phyloP scores from a whole-genome alignment of 192 early-diverging fungal genomes.

The Coemansia sp. region DNA sequence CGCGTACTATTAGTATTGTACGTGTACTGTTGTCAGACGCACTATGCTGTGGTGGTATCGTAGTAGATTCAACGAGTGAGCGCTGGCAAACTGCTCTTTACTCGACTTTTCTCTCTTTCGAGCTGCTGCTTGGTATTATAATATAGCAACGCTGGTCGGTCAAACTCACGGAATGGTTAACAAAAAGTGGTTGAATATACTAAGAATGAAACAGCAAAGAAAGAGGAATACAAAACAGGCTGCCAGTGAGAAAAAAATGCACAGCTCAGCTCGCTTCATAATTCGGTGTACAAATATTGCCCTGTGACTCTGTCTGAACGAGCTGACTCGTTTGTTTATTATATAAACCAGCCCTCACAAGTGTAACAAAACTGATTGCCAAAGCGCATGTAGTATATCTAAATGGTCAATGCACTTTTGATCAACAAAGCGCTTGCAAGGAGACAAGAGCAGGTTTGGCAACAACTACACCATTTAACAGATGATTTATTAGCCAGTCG shows the following conservation, averaged over 20 bases:
- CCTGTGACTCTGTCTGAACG: neutral
- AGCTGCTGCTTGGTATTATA: neutral
- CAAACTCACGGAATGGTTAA: neutral
- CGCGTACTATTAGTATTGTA: neutral
- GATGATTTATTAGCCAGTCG: too few relatives aligned
- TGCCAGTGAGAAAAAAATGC: neutral
- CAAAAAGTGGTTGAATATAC: neutral
- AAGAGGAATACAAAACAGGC: neutral
- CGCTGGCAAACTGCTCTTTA: neutral
- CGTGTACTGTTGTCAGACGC: neutral
- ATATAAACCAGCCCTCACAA: neutral
- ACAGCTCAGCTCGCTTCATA: neutral
- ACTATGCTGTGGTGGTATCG: neutral
- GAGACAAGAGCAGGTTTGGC: too few relatives aligned
- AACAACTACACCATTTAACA: too few relatives aligned
- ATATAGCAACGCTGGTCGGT: neutral
- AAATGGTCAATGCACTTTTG: too few relatives aligned
- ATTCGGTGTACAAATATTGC: neutral
- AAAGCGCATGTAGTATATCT: too few relatives aligned
- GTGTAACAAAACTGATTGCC: too few relatives aligned
- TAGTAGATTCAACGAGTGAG: neutral
- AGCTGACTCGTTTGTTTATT: conserved; percentile 3
- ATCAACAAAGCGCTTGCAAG: too few relatives aligned
- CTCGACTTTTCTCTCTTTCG: neutral
- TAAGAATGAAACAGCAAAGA: neutral